Evolutionary conservation across 805 yeast species (phyloP).

Genomic region (Metschnikowia kunwiensis): DNA sequence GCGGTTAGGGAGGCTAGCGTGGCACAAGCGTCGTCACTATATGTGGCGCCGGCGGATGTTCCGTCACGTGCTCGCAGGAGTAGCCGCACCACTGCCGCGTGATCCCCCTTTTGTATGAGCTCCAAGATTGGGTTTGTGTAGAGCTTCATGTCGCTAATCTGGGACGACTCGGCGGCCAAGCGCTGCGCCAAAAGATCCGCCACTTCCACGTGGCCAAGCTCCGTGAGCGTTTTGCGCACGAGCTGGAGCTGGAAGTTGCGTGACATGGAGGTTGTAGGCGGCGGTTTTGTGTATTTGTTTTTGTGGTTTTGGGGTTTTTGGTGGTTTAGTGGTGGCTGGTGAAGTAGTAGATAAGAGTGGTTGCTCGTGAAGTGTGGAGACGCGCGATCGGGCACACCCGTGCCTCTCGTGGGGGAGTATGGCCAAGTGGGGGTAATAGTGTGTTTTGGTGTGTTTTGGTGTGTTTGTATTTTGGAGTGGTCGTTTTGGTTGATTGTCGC

Average conservation of each 20-base stretch:
- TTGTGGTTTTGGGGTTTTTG: not conserved
- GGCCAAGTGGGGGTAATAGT: too few species aligned
- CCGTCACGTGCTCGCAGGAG: too few species aligned
- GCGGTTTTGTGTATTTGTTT: not conserved
- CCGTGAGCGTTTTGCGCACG: conserved; percentile 29
- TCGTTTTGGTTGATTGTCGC: too few species aligned
- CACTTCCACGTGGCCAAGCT: conserved; percentile 28
- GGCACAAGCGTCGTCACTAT: too few species aligned
- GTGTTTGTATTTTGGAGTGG: too few species aligned
- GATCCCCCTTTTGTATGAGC: conserved; percentile 9
- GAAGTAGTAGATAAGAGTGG: not conserved
- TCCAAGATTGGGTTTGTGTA: conserved; percentile 2
- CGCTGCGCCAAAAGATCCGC: conserved; percentile 20
- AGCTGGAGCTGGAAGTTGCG: conserved; percentile 29
- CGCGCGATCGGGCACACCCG: too few species aligned
- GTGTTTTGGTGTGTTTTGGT: too few species aligned
- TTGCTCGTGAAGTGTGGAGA: too few species aligned
- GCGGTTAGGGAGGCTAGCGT: conserved; percentile 1
- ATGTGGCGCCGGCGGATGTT: too few species aligned
- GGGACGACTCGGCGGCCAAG: conserved; percentile 2
- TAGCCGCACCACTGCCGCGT: too few species aligned
- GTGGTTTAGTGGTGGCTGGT: not conserved
- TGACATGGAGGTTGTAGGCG: too few species aligned
- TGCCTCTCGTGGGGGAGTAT: too few species aligned
- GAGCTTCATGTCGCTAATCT: not conserved